Evolutionary conservation across 2,329 filamentous ascomycete species (phyloP).

Genomic region (Hypoxylon sp.): DNA sequence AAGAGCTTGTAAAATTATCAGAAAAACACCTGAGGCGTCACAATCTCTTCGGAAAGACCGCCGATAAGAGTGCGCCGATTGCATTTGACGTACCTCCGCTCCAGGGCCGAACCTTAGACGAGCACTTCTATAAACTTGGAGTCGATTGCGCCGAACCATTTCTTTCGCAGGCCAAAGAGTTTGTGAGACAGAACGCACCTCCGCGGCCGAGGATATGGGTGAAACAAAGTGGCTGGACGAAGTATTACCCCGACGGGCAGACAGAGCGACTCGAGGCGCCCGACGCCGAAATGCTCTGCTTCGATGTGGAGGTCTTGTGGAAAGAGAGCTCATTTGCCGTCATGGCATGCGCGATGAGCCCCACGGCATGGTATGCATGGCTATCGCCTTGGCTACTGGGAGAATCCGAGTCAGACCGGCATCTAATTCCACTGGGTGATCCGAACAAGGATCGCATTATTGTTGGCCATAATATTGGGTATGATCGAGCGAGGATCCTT

Average conservation of each 20-base stretch:
- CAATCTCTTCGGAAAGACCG: constrained; percentile 90
- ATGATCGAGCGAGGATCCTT: constrained; percentile 86
- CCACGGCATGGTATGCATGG: constrained; percentile 97
- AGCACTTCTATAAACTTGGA: constrained; percentile 93
- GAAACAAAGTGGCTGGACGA: constrained; percentile 89
- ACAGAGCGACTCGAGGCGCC: constrained; percentile 80
- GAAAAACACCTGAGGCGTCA: constrained; percentile 86
- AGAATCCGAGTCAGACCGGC: constrained; percentile 80
- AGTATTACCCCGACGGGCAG: constrained; percentile 81
- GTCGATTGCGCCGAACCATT: constrained; percentile 90
- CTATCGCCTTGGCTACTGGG: constrained; percentile 93
- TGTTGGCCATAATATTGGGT: constrained; percentile 95
- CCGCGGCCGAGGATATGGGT: constrained; percentile 79
- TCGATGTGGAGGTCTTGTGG: constrained; percentile 98
- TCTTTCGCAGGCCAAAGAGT: constrained; percentile 79
- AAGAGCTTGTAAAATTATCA: constrained; percentile 82
- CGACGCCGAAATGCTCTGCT: constrained; percentile 84
- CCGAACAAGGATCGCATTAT: constrained; percentile 79
- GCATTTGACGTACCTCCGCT: constrained; percentile 87
- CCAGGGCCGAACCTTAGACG: constrained; percentile 85
- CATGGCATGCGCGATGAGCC: constrained; percentile 94
- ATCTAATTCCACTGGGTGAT: constrained; percentile 90
- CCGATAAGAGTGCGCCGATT: constrained; percentile 80
- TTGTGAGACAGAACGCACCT: constrained; percentile 72
- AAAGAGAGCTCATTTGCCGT: constrained; percentile 92